Evolutionary conservation across 352 stramenopile species (phyloP), one percentile per base, ranked within the genome.

Genomic region (Globisporangium acanthophoron): DNA sequence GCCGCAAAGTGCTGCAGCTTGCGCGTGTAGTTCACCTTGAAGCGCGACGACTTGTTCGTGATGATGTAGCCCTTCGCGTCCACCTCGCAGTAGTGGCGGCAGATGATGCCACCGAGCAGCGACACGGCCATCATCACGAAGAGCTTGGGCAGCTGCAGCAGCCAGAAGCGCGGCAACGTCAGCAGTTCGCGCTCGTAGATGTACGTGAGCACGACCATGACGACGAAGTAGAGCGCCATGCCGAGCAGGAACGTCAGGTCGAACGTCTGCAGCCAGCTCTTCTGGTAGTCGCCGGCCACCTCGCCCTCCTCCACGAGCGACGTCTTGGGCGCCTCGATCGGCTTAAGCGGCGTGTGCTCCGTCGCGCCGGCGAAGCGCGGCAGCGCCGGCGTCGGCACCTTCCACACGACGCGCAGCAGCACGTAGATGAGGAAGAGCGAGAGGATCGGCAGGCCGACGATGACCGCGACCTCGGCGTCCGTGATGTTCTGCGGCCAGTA

Each of bases 21-120:
- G 20, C 85, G 78, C 8, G 85, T 94, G 74, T 94, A 94, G 73
- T 94, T 94, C 56, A 94, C 85, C 66, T 94, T 94, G 74, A 94
- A 94, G 37, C 57, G 71, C 31, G 85, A 94, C 59, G 70, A 85
- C 65, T 83, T 86, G 66, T 91, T 88, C 31, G 85, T 94, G 66
- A 94, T 88, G 52, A 94, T 88, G 70, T 94, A 94, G 11, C 82
- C 85, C 52, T 81, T 80, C 31, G 85, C 75, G 55, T 94, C 82
- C 1, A 94, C 85, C 33, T 80, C 75, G 53, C 85, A 94, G 62
- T 85, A 92, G 56, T 69, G 69, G n/a, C 82, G 80, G 57, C 85
- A 94, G 49, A 94, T 75, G 31, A 92, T 69, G 5, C 85, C 85
- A 12, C 85, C 85, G 18, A 85, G 57, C 43, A 72, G 70, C 62